Conservation (phyloP, 2,329 filamentous ascomycete species). For the Aureobasidium melanogenum region DNA sequence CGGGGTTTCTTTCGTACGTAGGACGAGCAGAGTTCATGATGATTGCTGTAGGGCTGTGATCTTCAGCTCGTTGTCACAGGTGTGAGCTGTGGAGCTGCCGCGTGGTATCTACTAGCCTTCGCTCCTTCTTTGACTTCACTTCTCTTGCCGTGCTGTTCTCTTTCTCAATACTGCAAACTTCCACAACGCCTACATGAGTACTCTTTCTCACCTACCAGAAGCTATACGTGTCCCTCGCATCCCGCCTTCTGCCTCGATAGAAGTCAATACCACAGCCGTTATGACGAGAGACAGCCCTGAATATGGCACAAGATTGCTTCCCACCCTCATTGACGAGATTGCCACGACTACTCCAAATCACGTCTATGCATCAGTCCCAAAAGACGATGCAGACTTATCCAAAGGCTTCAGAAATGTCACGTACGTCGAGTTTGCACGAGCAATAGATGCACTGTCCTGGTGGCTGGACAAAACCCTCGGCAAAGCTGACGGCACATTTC, state of each 20-base stretch:
- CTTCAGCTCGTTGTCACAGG: background rate
- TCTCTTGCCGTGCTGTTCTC: background rate
- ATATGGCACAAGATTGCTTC: constrained; percentile 3
- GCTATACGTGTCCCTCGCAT: background rate
- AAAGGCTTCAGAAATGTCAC: background rate
- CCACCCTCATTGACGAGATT: background rate
- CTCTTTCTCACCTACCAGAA: background rate
- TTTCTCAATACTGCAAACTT: background rate
- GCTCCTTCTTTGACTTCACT: background rate
- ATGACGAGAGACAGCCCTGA: background rate
- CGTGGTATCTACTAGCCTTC: background rate
- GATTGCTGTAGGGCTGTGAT: background rate
- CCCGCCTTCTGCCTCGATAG: background rate
- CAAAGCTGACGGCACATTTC: background rate
- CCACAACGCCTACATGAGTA: background rate
- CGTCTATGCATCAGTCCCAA: constrained; percentile 9
- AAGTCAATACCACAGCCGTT: background rate
- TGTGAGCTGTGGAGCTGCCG: background rate
- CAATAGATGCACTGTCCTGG: constrained; percentile 3
- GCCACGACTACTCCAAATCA: background rate
- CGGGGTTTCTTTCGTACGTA: background rate
- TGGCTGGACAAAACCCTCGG: constrained; percentile 9
- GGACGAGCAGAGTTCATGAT: background rate
- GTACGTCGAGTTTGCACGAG: background rate
- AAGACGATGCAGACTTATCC: constrained; percentile 1